Conservation (phyloP, 345 rosid species). For the Zanthoxylum bungeanum region DNA sequence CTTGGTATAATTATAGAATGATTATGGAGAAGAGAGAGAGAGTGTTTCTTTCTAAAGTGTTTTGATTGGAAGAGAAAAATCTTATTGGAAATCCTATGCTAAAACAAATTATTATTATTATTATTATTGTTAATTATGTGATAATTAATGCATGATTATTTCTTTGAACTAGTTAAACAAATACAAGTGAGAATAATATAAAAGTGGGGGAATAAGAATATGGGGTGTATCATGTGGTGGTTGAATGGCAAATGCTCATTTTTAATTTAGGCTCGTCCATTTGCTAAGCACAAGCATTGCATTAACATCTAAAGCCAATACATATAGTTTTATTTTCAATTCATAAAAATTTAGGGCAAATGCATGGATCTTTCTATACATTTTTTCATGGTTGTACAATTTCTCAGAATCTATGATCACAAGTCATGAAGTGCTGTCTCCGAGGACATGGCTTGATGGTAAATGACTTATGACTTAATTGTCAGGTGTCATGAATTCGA, state of each 20-base stretch:
- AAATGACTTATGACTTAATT: too few relatives aligned
- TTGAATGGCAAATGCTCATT: conserved; percentile 13
- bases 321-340: neutral
- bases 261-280: too few relatives aligned
- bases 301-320: neutral
- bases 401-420: neutral
- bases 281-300: neutral
- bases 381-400: neutral
- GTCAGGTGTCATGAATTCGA: too few relatives aligned
- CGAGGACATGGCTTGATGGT: too few relatives aligned
- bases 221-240: conserved; percentile 50
- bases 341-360: neutral
- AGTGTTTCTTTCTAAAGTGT: conserved; percentile 7
- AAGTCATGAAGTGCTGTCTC: too few relatives aligned
- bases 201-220: conserved; percentile 16
- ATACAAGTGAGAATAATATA: neutral
- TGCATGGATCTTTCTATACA: neutral
- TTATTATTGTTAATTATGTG: neutral
- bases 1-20: conserved; percentile 25
- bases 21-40: conserved; percentile 18
- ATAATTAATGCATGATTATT: neutral
- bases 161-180: neutral
- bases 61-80: conserved; percentile 22
- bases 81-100: conserved; percentile 22
- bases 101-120: neutral